These are phyloP conservation scores for Alternaria sp. DNA, from an alignment of 2,329 filamentous ascomycete species.

Conservation along the genomic window DNA sequence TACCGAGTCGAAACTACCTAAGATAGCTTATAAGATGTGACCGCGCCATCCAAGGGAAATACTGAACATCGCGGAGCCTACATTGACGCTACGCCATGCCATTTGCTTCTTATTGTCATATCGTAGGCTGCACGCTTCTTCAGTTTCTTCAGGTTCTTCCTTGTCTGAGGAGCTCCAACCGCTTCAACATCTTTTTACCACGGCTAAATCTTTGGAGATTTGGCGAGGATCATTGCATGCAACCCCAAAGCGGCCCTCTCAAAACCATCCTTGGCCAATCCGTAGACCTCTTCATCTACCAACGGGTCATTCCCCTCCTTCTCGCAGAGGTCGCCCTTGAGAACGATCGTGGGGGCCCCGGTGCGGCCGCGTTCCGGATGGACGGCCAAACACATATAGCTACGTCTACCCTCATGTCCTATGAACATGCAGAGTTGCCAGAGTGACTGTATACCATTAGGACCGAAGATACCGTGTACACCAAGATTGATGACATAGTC, in stretches of 20 bases:
- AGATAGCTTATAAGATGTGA: neutral
- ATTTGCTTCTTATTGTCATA: neutral
- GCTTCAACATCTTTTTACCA: neutral
- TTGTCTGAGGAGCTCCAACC: neutral
- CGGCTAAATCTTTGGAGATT: too few relatives aligned
- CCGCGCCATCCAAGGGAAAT: too few relatives aligned
- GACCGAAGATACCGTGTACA: constrained; percentile 6
- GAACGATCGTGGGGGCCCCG: neutral
- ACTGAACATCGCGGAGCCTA: too few relatives aligned
- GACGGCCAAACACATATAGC: constrained; percentile 13
- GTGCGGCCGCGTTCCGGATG: neutral
- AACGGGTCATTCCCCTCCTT: constrained; percentile 7
- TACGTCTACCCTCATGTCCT: constrained; percentile 4
- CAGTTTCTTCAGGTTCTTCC: neutral
- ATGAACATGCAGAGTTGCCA: constrained; percentile 9
- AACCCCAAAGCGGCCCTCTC: neutral
- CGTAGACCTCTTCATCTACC: neutral
- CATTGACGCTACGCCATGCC: neutral
- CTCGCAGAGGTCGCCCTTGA: constrained; percentile 3
- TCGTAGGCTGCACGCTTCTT: neutral
- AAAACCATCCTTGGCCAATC: constrained; percentile 8
- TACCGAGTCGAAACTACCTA: neutral
- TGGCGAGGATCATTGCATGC: neutral
- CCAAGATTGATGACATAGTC: neutral
- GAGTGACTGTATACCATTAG: constrained; percentile 2